Conservation (phyloP, 2,329 filamentous ascomycete genomes). For the Aspergillus caelatus region DNA sequence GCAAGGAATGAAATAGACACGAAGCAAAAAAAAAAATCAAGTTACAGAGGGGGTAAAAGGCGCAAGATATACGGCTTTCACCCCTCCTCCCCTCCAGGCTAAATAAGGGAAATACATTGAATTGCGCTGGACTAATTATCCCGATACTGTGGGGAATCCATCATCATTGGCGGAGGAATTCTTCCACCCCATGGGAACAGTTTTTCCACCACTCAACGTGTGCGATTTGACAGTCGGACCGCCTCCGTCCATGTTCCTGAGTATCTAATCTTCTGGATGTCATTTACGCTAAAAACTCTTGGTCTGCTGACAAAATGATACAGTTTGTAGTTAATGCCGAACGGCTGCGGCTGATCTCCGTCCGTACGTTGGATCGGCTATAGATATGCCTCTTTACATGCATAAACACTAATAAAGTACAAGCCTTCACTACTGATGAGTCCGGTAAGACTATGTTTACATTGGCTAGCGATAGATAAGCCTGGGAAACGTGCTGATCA, state of each 20-base stretch:
- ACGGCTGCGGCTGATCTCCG: neutral
- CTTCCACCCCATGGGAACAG: slow-evolving; percentile 9
- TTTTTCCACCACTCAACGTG: slow-evolving; percentile 29
- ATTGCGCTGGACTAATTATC: slow-evolving; percentile 3
- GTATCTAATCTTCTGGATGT: neutral
- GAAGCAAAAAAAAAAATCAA: neutral
- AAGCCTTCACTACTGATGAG: neutral
- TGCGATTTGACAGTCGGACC: slow-evolving; percentile 3
- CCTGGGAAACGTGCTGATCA: neutral
- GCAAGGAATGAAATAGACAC: neutral
- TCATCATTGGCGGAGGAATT: slow-evolving; percentile 31
- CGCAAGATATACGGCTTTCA: slow-evolving; percentile 1
- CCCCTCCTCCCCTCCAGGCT: slow-evolving; percentile 7
- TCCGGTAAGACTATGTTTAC: neutral
- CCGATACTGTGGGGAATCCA: slow-evolving; percentile 9
- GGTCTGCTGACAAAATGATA: neutral
- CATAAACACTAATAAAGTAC: neutral
- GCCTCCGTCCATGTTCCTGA: slow-evolving; percentile 11
- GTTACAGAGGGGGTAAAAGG: neutral
- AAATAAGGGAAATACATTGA: neutral
- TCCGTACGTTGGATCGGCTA: neutral
- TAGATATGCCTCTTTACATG: neutral
- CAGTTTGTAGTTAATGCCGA: neutral
- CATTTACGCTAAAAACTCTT: neutral
- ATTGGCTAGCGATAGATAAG: neutral